Conservation (phyloP, 441 rosid genomes). For the Eutrema salsugineum region DNA sequence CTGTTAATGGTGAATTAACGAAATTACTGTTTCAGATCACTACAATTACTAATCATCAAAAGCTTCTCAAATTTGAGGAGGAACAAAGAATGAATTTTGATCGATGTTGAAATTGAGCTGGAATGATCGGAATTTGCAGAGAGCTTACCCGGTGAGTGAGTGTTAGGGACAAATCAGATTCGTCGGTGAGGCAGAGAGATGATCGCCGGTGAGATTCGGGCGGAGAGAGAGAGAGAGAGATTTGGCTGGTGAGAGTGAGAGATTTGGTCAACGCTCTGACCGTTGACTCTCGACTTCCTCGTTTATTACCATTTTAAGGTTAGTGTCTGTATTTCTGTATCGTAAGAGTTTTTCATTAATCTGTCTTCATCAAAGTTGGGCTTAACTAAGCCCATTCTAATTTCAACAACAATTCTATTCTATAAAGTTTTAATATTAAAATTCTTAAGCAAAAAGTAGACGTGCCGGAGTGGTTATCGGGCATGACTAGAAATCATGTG, state of each 20-base stretch:
- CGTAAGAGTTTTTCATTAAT: no score
- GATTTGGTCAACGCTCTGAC: conserved; percentile 30
- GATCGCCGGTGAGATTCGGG: conserved; percentile 27
- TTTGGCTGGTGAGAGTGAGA: conserved; percentile 25
- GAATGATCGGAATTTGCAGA: conserved; percentile 7
- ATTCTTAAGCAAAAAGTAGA: conserved; percentile 17
- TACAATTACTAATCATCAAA: not conserved
- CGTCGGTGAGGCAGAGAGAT: conserved; percentile 1
- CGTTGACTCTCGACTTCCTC: conserved; percentile 26
- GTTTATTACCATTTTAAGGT: conserved; percentile 15
- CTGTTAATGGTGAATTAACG: not conserved
- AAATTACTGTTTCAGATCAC: not conserved
- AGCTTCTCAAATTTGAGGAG: not conserved
- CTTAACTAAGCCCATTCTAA: not conserved
- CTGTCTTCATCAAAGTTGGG: not conserved
- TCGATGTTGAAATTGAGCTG: conserved; percentile 9
- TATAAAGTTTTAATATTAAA: no score
- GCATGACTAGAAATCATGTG: conserved; percentile 97
- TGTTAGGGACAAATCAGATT: not conserved
- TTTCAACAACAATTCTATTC: no score
- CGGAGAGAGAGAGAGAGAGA: conserved; percentile 10
- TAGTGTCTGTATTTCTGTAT: conserved; percentile 2
- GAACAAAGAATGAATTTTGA: conserved; percentile 1
- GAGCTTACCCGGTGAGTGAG: conserved; percentile 12
- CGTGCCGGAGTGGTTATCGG: conserved; percentile 71